These are phyloP conservation scores for Camellia lanceoleosa DNA, from an alignment of 148 eudicot genomes.

Conservation along the genomic window DNA sequence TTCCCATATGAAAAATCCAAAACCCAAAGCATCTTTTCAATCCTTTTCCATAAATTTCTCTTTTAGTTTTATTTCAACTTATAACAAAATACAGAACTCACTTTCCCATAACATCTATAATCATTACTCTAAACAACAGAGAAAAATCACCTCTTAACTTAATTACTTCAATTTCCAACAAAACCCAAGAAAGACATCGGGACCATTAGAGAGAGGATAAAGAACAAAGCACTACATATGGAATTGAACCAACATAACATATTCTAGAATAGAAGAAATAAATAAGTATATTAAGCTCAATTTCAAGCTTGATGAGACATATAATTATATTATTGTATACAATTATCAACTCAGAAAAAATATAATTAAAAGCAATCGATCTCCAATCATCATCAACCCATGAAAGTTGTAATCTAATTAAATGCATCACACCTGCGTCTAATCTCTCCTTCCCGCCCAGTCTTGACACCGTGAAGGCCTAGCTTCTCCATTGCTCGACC, in stretches of 20 bases:
- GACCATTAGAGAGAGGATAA: too few relatives aligned
- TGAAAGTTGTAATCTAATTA: slow-evolving; percentile 20
- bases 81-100: too few relatives aligned
- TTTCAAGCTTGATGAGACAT: background rate
- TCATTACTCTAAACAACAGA: background rate
- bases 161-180: too few relatives aligned
- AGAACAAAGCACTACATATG: background rate
- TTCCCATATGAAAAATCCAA: too few relatives aligned
- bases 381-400: background rate
- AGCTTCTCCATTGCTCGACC: slow-evolving; percentile 72
- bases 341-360: background rate
- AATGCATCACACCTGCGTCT: slow-evolving; percentile 78
- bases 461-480: slow-evolving; percentile 59
- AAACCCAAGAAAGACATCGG: too few relatives aligned
- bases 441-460: slow-evolving; percentile 60
- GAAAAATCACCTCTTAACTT: too few relatives aligned
- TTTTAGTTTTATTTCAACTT: too few relatives aligned
- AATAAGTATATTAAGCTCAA: background rate
- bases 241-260: too few relatives aligned
- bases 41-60: too few relatives aligned
- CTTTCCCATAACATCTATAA: too few relatives aligned
- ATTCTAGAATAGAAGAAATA: background rate
- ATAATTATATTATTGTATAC: background rate
- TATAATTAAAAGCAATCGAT: background rate
- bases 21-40: too few relatives aligned